Evolutionary conservation across 1,284 basidiomycete species (phyloP), one percentile per base, ranked within the genome.

Genomic region (Wolfiporia cocos): DNA sequence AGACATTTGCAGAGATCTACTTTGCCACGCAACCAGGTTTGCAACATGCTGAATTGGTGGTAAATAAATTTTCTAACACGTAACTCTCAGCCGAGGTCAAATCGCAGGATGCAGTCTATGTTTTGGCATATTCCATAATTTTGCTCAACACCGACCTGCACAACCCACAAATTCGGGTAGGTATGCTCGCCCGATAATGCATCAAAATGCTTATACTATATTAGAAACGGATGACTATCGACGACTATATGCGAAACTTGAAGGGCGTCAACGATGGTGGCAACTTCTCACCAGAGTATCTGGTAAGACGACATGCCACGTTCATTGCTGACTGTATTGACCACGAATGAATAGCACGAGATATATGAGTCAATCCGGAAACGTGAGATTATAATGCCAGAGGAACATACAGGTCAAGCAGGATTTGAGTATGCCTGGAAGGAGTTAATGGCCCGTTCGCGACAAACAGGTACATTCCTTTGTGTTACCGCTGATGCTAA

Each of bases 381-480:
- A 64, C 75, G 83, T 35, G 96, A 99, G 67, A 98, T 99, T 48
- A 79, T 99, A 38, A 89, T 99, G 82, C 95, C 96, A 0, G 94
- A 99, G 65, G 96, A 99, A 59, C 96, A 99, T 58, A 88, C 84
- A 4, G 96, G 96, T 1, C 92, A 94, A 62, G 78, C 96, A 29
- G 96, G 96, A 1, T 99, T 99, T 60, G 96, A 99, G 56, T 98
- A 96, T 59, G 92, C 95, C 5, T 99, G 96, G 96, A 98, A 98
- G 63, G 92, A 96, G 54, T 70, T 99, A 21, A 74, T 98, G 37
- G 68, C 84, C 36, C 79, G 93, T 28, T 84, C 93, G 34, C 76
- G 88, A 32, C 79, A 83, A 50, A 78, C 89, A 43, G 90, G 91
- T 85, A 47, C 42, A 74, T 38, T 18, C 11, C 6, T 0, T 15